These are phyloP conservation scores for Lodderomyces jiufengensis DNA, from an alignment of 1,139 yeast species.

Conservation along the genomic window DNA sequence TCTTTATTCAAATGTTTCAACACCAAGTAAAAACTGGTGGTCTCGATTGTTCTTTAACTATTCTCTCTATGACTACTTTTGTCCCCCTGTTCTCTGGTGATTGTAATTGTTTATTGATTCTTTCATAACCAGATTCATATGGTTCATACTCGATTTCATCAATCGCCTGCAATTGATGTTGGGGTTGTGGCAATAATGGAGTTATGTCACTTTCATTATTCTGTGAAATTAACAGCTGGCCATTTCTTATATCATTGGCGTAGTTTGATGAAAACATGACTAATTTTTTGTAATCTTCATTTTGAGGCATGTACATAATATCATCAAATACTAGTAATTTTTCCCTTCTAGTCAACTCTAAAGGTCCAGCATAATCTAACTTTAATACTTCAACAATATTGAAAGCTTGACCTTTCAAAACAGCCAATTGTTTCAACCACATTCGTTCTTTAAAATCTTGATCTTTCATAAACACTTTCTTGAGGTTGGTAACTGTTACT, in stretches of 20 bases:
- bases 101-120: constrained; percentile 13
- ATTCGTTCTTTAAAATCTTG: constrained; percentile 60
- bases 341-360: constrained; percentile 60
- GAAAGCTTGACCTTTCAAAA: constrained; percentile 75
- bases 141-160: constrained; percentile 7
- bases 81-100: constrained; percentile 21
- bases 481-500: constrained; percentile 45
- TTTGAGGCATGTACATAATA: constrained; percentile 54
- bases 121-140: constrained; percentile 14
- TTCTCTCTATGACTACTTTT: constrained; percentile 57
- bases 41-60: constrained; percentile 52
- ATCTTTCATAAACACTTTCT: constrained; percentile 51
- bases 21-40: constrained; percentile 77
- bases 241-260: constrained; percentile 7
- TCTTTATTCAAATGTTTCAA: no score
- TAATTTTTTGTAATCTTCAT: constrained; percentile 4
- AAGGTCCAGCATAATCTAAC: constrained; percentile 58
- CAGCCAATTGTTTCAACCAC: constrained; percentile 69
- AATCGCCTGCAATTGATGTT: constrained; percentile 1
- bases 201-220: constrained; percentile 6
- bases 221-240: constrained; percentile 1
- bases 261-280: constrained; percentile 10
- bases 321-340: constrained; percentile 61
- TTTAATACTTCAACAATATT: constrained; percentile 67
- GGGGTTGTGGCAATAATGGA: constrained; percentile 8